These are phyloP conservation scores for Lachnellula cervina DNA, from an alignment of 2,329 filamentous ascomycete genomes.

Conservation along the genomic window DNA sequence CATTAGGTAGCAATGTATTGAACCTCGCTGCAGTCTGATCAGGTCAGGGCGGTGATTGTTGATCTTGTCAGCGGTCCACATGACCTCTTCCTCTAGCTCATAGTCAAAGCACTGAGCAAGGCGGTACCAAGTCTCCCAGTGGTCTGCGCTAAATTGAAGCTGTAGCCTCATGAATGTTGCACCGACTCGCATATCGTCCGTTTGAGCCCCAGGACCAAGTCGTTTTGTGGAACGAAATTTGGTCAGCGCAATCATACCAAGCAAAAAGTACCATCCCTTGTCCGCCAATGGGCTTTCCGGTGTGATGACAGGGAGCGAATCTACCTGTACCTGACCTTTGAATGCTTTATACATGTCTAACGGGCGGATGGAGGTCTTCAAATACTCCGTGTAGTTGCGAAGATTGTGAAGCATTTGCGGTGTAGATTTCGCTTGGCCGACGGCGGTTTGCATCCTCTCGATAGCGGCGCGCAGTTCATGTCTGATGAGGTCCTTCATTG, in stretches of 20 bases:
- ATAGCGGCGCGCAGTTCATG: slow-evolving; percentile 86
- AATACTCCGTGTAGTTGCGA: slow-evolving; percentile 72
- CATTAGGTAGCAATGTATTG: slow-evolving; percentile 52
- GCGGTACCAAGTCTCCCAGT: slow-evolving; percentile 40
- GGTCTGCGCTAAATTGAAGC: slow-evolving; percentile 32
- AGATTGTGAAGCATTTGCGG: slow-evolving; percentile 83
- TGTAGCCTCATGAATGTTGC: slow-evolving; percentile 35
- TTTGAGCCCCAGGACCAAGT: slow-evolving; percentile 31
- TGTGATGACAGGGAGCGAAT: slow-evolving; percentile 63
- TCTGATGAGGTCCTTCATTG: slow-evolving; percentile 86
- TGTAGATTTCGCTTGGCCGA: slow-evolving; percentile 73
- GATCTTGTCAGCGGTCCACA: slow-evolving; percentile 38
- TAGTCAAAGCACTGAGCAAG: slow-evolving; percentile 37
- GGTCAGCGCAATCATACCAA: slow-evolving; percentile 81
- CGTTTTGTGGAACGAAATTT: slow-evolving; percentile 56
- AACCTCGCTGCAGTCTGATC: slow-evolving; percentile 31
- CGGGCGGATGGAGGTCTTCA: slow-evolving; percentile 81
- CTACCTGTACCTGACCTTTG: slow-evolving; percentile 69
- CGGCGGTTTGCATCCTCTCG: slow-evolving; percentile 85
- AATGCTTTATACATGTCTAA: slow-evolving; percentile 75
- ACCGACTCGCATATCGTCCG: slow-evolving; percentile 35
- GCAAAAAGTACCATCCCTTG: slow-evolving; percentile 87
- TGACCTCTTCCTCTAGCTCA: slow-evolving; percentile 36
- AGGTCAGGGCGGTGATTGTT: slow-evolving; percentile 35
- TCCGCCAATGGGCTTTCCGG: slow-evolving; percentile 68